Percentiles rank a stretch among this genome's conserved stretches.
Evolutionary conservation across 2,329 filamentous ascomycete genomes (phyloP).

Genomic region (Alternaria gansuensis): DNA sequence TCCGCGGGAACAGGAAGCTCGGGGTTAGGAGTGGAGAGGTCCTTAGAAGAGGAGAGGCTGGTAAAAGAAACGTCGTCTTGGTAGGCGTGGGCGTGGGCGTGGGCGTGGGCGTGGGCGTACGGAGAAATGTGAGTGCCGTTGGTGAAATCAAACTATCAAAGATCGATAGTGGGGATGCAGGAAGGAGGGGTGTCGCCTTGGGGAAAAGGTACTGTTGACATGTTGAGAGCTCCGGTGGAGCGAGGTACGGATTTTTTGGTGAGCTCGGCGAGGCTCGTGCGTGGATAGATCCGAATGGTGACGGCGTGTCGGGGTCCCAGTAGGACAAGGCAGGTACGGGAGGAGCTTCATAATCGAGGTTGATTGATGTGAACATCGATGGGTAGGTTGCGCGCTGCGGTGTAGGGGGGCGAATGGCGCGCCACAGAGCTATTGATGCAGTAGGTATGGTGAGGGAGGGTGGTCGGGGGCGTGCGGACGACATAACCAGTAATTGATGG

Average conservation of each 20-base stretch:
- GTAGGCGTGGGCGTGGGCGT: background rate
- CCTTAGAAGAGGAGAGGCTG: conserved; percentile 3
- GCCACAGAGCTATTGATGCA: conserved; percentile 17
- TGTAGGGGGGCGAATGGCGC: conserved; percentile 23
- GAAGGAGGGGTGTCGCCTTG: conserved; percentile 26
- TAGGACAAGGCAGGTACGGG: conserved; percentile 29
- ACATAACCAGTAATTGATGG: conserved; percentile 13
- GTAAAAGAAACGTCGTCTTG: conserved; percentile 4
- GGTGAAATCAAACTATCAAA: conserved; percentile 24
- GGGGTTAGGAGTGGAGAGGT: conserved; percentile 17
- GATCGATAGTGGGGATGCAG: conserved; percentile 30
- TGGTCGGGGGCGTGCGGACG: conserved; percentile 19
- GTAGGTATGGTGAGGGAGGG: conserved; percentile 27
- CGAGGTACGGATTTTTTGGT: conserved; percentile 31
- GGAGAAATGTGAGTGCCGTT: conserved; percentile 17
- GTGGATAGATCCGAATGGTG: conserved; percentile 2
- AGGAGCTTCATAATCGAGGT: conserved; percentile 5
- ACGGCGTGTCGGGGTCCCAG: conserved; percentile 31
- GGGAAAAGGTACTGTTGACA: background rate
- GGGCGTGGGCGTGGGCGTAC: background rate
- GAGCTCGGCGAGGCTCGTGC: conserved; percentile 10
- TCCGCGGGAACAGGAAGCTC: conserved; percentile 25
- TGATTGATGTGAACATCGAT: background rate
- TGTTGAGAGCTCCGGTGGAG: conserved; percentile 4
- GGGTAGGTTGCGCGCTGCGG: conserved; percentile 27